Evolutionary conservation across 2,329 filamentous ascomycete species (phyloP).

Genomic region (Penicillium sp.): DNA sequence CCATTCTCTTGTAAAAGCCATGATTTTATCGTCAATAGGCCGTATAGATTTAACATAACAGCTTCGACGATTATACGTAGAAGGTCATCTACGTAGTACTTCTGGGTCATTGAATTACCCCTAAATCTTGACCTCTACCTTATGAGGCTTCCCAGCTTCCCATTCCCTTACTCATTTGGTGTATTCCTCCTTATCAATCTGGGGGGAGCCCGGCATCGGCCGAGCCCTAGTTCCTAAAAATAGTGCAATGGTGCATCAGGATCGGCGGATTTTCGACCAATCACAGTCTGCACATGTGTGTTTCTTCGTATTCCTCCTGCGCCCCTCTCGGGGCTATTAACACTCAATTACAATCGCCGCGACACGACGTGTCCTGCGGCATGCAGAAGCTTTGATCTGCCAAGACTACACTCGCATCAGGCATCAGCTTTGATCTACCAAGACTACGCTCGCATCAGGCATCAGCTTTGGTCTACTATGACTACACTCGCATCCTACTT

Average conservation of each 20-base stretch:
- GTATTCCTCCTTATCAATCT: not conserved
- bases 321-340: conserved; percentile 2
- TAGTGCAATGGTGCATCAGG: conserved; percentile 1
- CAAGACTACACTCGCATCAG: too few relatives aligned
- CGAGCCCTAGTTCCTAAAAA: not conserved
- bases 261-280: conserved; percentile 6
- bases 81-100: conserved; percentile 5
- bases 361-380: conserved; percentile 1
- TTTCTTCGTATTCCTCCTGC: conserved; percentile 2
- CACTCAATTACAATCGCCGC: conserved; percentile 2
- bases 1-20: conserved; percentile 5
- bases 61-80: conserved; percentile 5
- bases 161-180: conserved; percentile 5
- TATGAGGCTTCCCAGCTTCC: conserved; percentile 6
- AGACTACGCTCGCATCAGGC: too few relatives aligned
- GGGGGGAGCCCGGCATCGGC: not conserved
- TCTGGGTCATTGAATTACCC: conserved; percentile 6
- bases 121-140: conserved; percentile 3
- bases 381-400: not conserved
- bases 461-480: not conserved
- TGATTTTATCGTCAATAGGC: conserved; percentile 6
- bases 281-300: conserved; percentile 3
- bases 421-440: too few relatives aligned
- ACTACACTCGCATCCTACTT: not conserved
- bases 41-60: conserved; percentile 7